These are phyloP conservation scores for Takakia lepidozioides DNA, from an alignment of 225 moss, liverwort and hornwort genomes.

Conservation along the genomic window DNA sequence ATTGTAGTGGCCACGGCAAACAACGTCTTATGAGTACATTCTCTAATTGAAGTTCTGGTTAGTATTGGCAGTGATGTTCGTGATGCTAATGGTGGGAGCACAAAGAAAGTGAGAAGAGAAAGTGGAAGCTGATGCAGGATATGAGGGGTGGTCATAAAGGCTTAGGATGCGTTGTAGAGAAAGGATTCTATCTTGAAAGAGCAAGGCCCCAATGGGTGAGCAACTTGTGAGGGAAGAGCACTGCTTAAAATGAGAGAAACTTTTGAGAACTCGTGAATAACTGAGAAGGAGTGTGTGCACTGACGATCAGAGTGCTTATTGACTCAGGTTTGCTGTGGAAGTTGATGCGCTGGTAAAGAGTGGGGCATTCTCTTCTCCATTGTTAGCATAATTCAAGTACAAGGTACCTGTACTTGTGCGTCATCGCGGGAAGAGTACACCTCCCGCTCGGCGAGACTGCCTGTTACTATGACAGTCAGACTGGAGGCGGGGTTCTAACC, in stretches of 20 bases:
- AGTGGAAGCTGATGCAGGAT: no score
- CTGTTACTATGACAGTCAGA: no score
- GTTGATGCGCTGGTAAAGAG: slow-evolving; percentile 8
- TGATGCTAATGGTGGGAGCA: not conserved
- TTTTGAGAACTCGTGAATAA: no score
- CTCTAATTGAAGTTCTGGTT: not conserved
- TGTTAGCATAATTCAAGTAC: no score
- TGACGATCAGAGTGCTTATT: not conserved
- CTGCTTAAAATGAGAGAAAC: not conserved
- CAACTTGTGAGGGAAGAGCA: not conserved
- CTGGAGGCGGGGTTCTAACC: no score
- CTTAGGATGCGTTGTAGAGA: not conserved
- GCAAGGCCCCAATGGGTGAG: not conserved
- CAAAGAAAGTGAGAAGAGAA: not conserved
- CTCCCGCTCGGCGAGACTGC: no score
- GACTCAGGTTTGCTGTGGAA: slow-evolving; percentile 9
- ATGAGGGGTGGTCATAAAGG: not conserved
- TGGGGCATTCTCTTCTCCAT: slow-evolving; percentile 7
- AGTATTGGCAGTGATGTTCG: slow-evolving; percentile 1
- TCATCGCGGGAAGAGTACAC: no score
- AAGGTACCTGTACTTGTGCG: no score
- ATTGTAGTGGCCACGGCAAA: no score
- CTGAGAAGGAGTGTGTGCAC: not conserved
- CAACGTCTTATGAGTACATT: no score
- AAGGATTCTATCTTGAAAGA: not conserved